A percentile compares a stretch with the other conserved stretches of the same genome.
These are phyloP conservation scores for Cyathus pygmaeus DNA, from an alignment of 1,284 basidiomycete species.

Conservation along the genomic window DNA sequence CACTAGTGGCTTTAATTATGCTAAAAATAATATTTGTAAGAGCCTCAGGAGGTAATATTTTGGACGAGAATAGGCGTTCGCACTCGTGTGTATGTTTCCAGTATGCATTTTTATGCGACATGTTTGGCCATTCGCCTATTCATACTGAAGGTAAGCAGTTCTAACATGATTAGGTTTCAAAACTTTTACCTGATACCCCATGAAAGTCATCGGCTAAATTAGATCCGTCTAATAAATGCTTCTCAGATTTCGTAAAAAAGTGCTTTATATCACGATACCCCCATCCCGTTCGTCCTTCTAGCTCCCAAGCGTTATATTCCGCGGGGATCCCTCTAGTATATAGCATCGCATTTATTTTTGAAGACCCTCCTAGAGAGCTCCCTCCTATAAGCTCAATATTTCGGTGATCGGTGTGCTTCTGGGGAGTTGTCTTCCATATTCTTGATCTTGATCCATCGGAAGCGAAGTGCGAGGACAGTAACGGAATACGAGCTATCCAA, in stretches of 20 bases:
- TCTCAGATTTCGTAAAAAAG: background rate
- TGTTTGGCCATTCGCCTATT: background rate
- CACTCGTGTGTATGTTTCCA: background rate
- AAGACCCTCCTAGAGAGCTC: background rate
- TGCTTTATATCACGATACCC: background rate
- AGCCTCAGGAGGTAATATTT: background rate
- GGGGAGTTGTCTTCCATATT: background rate
- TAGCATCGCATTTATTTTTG: background rate
- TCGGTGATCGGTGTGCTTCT: slow-evolving; percentile 13
- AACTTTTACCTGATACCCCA: background rate
- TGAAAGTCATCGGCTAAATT: background rate
- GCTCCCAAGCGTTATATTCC: background rate
- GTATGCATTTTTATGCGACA: background rate
- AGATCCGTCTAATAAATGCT: background rate
- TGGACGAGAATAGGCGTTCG: background rate
- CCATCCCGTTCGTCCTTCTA: background rate
- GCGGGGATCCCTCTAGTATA: background rate
- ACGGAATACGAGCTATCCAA: slow-evolving; percentile 36
- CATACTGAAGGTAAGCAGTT: background rate
- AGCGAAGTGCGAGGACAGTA: slow-evolving; percentile 36
- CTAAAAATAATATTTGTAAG: background rate
- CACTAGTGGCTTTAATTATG: background rate
- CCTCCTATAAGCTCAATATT: slow-evolving; percentile 27
- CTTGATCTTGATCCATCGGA: slow-evolving; percentile 22
- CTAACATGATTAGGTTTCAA: background rate